Conservation (phyloP, 495 filamentous ascomycete species). For the Penicillium steckii region DNA sequence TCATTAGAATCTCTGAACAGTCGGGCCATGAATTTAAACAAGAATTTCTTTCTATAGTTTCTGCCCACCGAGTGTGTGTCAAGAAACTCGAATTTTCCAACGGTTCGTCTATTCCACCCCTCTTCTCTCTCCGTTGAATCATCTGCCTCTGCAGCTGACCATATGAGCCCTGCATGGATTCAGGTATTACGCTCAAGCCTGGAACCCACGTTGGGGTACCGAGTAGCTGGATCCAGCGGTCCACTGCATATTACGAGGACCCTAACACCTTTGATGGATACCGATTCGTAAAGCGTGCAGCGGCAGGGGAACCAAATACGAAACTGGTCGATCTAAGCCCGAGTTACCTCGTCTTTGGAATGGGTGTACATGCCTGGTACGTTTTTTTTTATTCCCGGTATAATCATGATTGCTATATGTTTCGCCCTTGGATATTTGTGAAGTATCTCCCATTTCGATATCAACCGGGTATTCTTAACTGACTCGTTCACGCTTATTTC, state of each 20-base stretch:
- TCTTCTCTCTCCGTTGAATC: neutral
- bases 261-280: conserved; percentile 29
- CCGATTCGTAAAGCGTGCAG: conserved; percentile 24
- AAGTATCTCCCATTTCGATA: conserved; percentile 13
- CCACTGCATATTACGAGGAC: conserved; percentile 12
- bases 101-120: conserved; percentile 6
- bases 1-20: neutral
- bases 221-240: conserved; percentile 24
- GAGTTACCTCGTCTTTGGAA: conserved; percentile 29
- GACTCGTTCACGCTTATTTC: conserved; percentile 12
- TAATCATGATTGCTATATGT: neutral
- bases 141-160: neutral
- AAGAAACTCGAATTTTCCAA: conserved; percentile 17
- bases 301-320: conserved; percentile 13
- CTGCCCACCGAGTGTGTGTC: conserved; percentile 24
- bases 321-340: conserved; percentile 23
- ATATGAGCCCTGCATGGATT: neutral
- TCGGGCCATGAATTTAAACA: conserved; percentile 1
- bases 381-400: neutral
- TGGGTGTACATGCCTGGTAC: conserved; percentile 28
- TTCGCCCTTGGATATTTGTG: neutral
- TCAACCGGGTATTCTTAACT: conserved; percentile 11
- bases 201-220: conserved; percentile 25
- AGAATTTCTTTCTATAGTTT: conserved; percentile 14
- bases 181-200: conserved; percentile 23